Evolutionary conservation across 768 basidiomycete genomes (phyloP), one percentile per base, ranked within the genome.

Genomic region (Kwoniella shandongensis): DNA sequence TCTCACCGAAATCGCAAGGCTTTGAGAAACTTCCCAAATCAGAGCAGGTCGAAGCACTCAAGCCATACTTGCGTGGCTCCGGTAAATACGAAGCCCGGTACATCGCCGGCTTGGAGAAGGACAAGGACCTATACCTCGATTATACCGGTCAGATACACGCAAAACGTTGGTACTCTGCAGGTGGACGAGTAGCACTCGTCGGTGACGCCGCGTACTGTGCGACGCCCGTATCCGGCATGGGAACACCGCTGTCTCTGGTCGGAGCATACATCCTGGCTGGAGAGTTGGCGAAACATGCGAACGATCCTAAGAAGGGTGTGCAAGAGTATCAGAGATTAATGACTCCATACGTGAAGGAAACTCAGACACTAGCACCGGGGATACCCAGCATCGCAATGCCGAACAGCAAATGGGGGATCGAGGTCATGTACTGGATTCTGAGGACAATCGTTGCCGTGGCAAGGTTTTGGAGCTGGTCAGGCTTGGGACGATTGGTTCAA

Each of bases 161-260:
- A 4, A 10, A 29, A 8, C 22, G 26, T 11, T 68, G 64, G 64
- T 23, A 23, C 40, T 49, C 38, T 2, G 46, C 63, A 62, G 1
- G 23, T 15, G 55, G 56, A 3, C 26, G 63, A 10, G 42, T 69
- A 1, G 62, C 57, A 5, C 25, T 62, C 25, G 17, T 67, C 7
- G 72, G 72, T 4, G 67, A 73, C 40, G 56, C 69, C 1, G 72
- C 62, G 6, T 63, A 54, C 45, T 60, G 59, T 41, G 59, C 64
- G 2, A 59, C 69, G 1, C 67, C 72, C 0, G 23, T 73, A 30
- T 58, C 61, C 8, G 72, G 72, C 17, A 61, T 58, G 54, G 72
- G 72, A 0, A 65, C 67, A 7, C 40, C 60, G 1, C 42, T 67
- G 18, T 59, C 69, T 15, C 23, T 73, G 22, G 32, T 53, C 4